Base-by-base conservation (phyloP, 139 green algal species). In the Nannochloris sp. region DNA sequence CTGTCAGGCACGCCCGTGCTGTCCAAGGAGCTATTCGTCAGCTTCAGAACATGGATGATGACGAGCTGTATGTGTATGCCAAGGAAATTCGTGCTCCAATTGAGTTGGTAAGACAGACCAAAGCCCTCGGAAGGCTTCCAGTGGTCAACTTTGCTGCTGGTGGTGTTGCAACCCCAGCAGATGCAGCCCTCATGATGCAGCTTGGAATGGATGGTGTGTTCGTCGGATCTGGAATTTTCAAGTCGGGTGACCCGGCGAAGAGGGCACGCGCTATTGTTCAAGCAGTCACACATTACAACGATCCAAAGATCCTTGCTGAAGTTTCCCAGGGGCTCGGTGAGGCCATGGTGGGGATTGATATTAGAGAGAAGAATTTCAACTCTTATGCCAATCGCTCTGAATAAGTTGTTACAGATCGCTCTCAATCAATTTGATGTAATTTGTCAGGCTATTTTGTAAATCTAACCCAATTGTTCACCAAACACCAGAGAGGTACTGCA, bases 131-230 rank as follows among this genome's bases (percentile, higher is more conserved):
- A 59, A 82, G 92, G 60, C 81, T 99, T 62, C 93, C 93, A 1
- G 94, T 98, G 2, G 94, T 99, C 25, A 99, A 99, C 85, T 99
- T 99, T 80, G 93, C 94, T n/a, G 94, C 94, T 6, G 94, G 94
- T 31, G 94, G 93, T 53, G 93, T 99, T 28, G 88, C 94, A 33
- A 98, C 94, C 5, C 94, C 94, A n/a, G 94, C 94, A 10, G 94
- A 99, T 70, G 94, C 94, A 2, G 94, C 94, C 4, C 75, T 99
- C n/a, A 99, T 99, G 93, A 96, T 95, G 88, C 87, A 95, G 82
- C 90, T 99, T 59, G 94, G 94, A 62, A 85, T 97, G 71, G 94
- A 99, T 69, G 94, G 93, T 58, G 94, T 99, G 55, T 98, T 99
- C 78, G 94, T 99, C 48, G 94, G 94, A 69, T 91, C 77, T 36